Conservation (phyloP, 176 grass and related monocot genomes). For the Pontederia crassipes region DNA sequence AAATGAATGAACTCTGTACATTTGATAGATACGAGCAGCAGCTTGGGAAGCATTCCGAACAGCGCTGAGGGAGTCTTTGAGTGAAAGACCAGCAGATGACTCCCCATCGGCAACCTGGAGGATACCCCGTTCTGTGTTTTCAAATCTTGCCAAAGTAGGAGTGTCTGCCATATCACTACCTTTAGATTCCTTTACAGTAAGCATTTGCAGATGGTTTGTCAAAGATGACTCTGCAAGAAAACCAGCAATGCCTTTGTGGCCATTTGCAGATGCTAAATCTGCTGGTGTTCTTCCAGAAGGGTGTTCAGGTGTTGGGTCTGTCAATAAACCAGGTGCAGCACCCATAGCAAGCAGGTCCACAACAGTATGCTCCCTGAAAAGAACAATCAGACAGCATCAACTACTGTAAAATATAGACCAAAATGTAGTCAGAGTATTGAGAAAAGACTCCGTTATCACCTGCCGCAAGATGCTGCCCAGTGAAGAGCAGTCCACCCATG, state of each 20-base stretch:
- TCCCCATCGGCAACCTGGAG: conserved; percentile 32
- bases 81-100: conserved; percentile 42
- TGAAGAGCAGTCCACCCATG: conserved; percentile 98
- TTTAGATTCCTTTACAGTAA: conserved; percentile 74
- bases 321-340: conserved; percentile 77
- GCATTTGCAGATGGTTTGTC: conserved; percentile 69
- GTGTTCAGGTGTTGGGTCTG: conserved; percentile 78
- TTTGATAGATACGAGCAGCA: conserved; percentile 89
- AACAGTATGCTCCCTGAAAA: conserved; percentile 62
- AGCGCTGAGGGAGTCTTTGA: conserved; percentile 80
- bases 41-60: conserved; percentile 95
- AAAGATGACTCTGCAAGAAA: conserved; percentile 95
- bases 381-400: not conserved
- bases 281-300: conserved; percentile 75
- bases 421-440: not conserved
- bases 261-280: conserved; percentile 92
- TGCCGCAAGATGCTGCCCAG: conserved; percentile 89
- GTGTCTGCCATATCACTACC: conserved; percentile 35
- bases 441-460: conserved; percentile 24
- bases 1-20: conserved; percentile 88
- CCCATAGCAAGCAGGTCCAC: conserved; percentile 56
- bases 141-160: conserved; percentile 12
- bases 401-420: not conserved
- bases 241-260: conserved; percentile 90
- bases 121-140: conserved; percentile 26